These are phyloP conservation scores for Suillus clintonianus DNA, from an alignment of 768 basidiomycete species.

Conservation along the genomic window DNA sequence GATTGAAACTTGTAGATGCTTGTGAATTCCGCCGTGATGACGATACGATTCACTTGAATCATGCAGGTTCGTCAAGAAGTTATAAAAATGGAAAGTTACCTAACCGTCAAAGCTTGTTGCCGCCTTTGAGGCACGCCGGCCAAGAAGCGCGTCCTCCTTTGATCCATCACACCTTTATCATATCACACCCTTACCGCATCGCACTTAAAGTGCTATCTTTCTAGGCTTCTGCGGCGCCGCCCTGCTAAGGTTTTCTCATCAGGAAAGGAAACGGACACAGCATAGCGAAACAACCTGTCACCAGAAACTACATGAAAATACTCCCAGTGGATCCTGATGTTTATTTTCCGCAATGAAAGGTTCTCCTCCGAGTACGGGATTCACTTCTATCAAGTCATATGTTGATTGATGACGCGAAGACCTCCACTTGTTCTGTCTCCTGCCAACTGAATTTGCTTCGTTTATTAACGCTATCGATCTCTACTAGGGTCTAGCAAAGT, in stretches of 20 bases:
- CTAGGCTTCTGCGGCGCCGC: not conserved
- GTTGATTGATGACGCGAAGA: not conserved
- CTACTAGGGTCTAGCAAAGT: not conserved
- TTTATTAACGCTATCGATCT: not conserved
- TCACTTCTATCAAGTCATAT: not conserved
- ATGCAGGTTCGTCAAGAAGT: not conserved
- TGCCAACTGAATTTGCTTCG: not conserved
- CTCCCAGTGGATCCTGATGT: not conserved
- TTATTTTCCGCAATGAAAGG: not conserved
- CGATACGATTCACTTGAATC: not conserved
- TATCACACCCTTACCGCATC: not conserved
- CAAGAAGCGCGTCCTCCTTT: not conserved
- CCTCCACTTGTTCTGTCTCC: not conserved
- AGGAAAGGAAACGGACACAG: not conserved
- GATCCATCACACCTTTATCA: too few species aligned
- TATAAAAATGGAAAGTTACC: not conserved
- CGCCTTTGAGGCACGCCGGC: not conserved
- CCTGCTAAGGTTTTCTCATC: not conserved
- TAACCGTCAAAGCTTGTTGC: not conserved
- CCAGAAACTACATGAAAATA: not conserved
- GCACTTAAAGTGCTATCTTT: not conserved
- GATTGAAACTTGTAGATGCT: not conserved
- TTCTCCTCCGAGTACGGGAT: too few species aligned
- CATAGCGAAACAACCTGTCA: not conserved
- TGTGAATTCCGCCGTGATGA: not conserved